Evolutionary conservation across 78 protist genomes (phyloP).

Genomic region (Planoprotostelium fungivorum): DNA sequence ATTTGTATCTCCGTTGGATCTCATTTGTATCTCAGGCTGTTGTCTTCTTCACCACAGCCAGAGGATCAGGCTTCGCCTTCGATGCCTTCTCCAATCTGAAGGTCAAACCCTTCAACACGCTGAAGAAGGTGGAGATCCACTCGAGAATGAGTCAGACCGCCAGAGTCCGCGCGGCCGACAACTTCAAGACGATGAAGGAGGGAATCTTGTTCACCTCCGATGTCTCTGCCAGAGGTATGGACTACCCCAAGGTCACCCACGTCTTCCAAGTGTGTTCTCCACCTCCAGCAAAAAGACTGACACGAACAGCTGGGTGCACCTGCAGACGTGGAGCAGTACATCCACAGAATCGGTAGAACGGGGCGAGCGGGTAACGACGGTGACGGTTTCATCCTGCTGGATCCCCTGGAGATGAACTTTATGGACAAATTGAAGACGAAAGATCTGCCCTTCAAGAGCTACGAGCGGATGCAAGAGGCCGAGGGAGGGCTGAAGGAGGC

Average conservation of each 20-base stretch:
- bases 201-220: constrained; percentile 38
- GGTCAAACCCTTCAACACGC: background rate
- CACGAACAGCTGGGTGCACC: constrained; percentile 3
- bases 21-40: background rate
- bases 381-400: constrained; percentile 30
- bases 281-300: background rate
- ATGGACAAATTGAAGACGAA: background rate
- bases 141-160: constrained; percentile 36
- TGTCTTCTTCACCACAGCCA: background rate
- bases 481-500: background rate
- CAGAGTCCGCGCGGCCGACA: background rate
- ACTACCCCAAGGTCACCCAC: constrained; percentile 54
- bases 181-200: background rate
- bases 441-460: background rate
- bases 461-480: background rate
- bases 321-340: constrained; percentile 48
- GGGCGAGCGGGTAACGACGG: constrained; percentile 17
- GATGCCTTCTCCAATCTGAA: constrained; percentile 7
- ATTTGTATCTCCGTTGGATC: too few relatives aligned
- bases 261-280: constrained; percentile 57
- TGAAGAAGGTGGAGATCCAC: constrained; percentile 46
- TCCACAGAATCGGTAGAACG: background rate
- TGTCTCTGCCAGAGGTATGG: constrained; percentile 65
- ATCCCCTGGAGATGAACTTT: constrained; percentile 4
- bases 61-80: background rate